Percentiles rank a stretch among this genome's conserved stretches.
Evolutionary conservation across 106 monocot species (phyloP).

Genomic region (Chionographis japonica): DNA sequence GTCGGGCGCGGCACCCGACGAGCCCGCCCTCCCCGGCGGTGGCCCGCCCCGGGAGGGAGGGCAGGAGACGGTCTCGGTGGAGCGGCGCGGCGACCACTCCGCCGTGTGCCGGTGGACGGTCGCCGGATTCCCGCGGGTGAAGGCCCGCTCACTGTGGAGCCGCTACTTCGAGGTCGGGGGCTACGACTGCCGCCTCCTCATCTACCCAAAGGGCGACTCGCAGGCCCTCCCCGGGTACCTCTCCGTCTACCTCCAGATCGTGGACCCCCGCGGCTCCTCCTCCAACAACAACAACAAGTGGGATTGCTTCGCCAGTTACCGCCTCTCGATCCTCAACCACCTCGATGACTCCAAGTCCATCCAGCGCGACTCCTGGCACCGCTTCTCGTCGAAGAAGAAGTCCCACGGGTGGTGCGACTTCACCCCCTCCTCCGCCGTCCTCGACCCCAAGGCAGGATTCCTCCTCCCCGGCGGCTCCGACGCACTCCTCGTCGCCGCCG

Average conservation of each 20-base stretch:
- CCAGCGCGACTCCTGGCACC: constrained; percentile 83
- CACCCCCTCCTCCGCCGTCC: constrained; percentile 49
- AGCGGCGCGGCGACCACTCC: constrained; percentile 50
- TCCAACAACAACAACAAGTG: constrained; percentile 46
- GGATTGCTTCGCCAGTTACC: constrained; percentile 88
- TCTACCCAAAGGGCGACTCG: constrained; percentile 85
- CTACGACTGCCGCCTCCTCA: constrained; percentile 83
- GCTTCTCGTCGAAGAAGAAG: constrained; percentile 91
- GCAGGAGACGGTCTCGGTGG: constrained; percentile 36
- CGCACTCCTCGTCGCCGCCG: constrained; percentile 54
- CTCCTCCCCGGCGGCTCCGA: constrained; percentile 23
- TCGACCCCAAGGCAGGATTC: constrained; percentile 51
- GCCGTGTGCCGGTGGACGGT: constrained; percentile 76
- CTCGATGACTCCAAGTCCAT: constrained; percentile 57
- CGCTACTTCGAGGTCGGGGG: constrained; percentile 90
- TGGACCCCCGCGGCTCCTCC: constrained; percentile 64
- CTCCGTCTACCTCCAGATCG: constrained; percentile 89
- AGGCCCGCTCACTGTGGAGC: constrained; percentile 71
- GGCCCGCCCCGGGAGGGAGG: constrained; percentile 4
- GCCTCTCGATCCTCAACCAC: constrained; percentile 57
- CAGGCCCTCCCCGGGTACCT: constrained; percentile 85
- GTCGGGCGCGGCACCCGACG: constrained; percentile 7
- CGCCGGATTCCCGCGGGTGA: constrained; percentile 45
- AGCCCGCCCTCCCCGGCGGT: neutral
- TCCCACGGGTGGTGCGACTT: constrained; percentile 98